Evolutionary conservation across 2,329 filamentous ascomycete species (phyloP).

Genomic region (Paecilomyces formosus): DNA sequence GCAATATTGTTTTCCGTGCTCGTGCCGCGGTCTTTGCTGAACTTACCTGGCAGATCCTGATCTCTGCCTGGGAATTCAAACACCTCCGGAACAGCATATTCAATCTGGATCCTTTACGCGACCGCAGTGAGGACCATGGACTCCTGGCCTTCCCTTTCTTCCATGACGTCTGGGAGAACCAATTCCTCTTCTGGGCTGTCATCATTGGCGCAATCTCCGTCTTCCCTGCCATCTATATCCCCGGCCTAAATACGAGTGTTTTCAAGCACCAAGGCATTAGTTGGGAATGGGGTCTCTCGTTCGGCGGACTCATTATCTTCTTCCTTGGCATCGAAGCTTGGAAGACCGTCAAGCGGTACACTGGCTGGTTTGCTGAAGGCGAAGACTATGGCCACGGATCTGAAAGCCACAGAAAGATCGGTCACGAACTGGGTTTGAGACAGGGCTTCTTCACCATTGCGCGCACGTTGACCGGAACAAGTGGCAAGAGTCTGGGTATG

Average conservation of each 20-base stretch:
- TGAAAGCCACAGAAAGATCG: background rate
- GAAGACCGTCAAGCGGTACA: slow-evolving; percentile 55
- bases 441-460: slow-evolving; percentile 4
- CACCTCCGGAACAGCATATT: slow-evolving; percentile 69
- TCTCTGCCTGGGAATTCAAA: slow-evolving; percentile 73
- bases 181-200: slow-evolving; percentile 62
- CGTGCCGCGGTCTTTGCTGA: slow-evolving; percentile 67
- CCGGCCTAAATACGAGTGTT: slow-evolving; percentile 55
- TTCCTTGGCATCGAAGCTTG: slow-evolving; percentile 56
- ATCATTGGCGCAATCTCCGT: slow-evolving; percentile 48
- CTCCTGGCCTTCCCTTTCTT: slow-evolving; percentile 48
- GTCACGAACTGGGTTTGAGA: slow-evolving; percentile 5
- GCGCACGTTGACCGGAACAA: background rate
- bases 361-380: slow-evolving; percentile 8
- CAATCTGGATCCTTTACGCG: slow-evolving; percentile 45
- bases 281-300: slow-evolving; percentile 64
- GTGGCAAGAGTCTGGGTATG: background rate
- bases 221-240: slow-evolving; percentile 59
- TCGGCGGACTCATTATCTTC: slow-evolving; percentile 53
- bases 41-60: slow-evolving; percentile 66
- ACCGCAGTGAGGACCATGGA: slow-evolving; percentile 45
- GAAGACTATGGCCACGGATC: background rate
- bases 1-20: slow-evolving; percentile 55
- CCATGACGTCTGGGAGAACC: slow-evolving; percentile 60
- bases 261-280: slow-evolving; percentile 59